A percentile compares a stretch with the other conserved stretches of the same genome.
Conservation (phyloP, 2,329 filamentous ascomycete genomes). For the Lasiodiplodia hormozganensis region DNA sequence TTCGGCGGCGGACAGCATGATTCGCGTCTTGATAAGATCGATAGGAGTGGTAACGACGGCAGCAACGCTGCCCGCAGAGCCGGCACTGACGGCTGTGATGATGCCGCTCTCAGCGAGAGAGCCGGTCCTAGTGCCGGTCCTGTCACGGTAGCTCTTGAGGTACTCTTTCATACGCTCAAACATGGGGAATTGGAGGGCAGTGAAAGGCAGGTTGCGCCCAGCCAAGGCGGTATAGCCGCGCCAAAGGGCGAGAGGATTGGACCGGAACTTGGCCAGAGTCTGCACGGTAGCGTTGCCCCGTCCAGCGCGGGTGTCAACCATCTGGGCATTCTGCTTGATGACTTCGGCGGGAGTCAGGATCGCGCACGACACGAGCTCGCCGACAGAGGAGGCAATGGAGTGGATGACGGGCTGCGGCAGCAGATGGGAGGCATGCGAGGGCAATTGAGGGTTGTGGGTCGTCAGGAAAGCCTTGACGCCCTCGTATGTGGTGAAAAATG, state of each 20-base stretch:
- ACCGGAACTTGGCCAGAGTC: constrained; percentile 64
- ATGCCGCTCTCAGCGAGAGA: constrained; percentile 69
- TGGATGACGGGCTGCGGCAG: constrained; percentile 75
- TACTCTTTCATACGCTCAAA: constrained; percentile 73
- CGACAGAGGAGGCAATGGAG: constrained; percentile 74
- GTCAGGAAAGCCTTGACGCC: constrained; percentile 70
- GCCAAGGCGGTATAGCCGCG: constrained; percentile 82
- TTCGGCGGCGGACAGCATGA: constrained; percentile 71
- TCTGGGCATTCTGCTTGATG: constrained; percentile 92
- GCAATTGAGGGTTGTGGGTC: constrained; percentile 53
- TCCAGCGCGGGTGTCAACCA: constrained; percentile 63
- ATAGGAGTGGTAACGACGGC: constrained; percentile 86
- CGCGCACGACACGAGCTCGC: constrained; percentile 83
- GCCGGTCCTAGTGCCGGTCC: constrained; percentile 44
- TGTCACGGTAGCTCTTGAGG: constrained; percentile 57
- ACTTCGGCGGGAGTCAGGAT: constrained; percentile 90
- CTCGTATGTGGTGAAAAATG: constrained; percentile 93
- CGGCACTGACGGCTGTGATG: constrained; percentile 77
- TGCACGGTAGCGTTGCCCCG: constrained; percentile 56
- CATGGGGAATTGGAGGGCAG: constrained; percentile 85
- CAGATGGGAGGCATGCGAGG: constrained; percentile 40
- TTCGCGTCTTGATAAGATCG: constrained; percentile 87
- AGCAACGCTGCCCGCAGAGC: constrained; percentile 74
- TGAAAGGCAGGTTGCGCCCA: constrained; percentile 84
- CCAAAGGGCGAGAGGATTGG: constrained; percentile 63